These are phyloP conservation scores for Chaetomium strumarium DNA, from an alignment of 2,329 filamentous ascomycete species.

Conservation along the genomic window DNA sequence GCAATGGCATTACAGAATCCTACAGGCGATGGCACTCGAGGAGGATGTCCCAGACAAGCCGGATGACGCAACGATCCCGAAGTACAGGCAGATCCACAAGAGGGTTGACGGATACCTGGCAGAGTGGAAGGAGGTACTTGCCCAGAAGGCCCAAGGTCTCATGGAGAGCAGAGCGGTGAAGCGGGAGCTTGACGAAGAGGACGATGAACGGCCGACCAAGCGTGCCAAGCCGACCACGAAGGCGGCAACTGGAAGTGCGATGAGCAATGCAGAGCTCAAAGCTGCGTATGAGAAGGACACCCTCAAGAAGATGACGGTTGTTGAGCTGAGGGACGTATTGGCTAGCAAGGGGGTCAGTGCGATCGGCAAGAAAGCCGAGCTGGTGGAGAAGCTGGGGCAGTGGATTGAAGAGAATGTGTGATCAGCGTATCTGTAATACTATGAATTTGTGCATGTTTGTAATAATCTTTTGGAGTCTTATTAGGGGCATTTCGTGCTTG, in stretches of 20 bases:
- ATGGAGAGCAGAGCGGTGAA: conserved; percentile 42
- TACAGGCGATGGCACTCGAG: conserved; percentile 85
- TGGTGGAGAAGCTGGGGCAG: conserved; percentile 51
- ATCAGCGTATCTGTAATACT: neutral
- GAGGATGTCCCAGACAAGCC: conserved; percentile 75
- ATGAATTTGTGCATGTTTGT: neutral
- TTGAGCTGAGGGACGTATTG: conserved; percentile 46
- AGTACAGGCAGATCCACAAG: conserved; percentile 83
- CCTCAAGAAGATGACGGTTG: conserved; percentile 50
- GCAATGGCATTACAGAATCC: conserved; percentile 95
- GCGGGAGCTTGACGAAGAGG: conserved; percentile 44
- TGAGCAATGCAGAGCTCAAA: conserved; percentile 44
- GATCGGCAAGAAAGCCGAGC: conserved; percentile 47
- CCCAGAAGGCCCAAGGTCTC: conserved; percentile 43
- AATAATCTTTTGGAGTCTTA: too few species aligned
- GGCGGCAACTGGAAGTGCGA: conserved; percentile 30
- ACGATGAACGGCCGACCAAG: conserved; percentile 38
- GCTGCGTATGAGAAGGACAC: conserved; percentile 39
- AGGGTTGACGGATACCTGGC: conserved; percentile 72
- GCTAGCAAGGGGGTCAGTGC: conserved; percentile 42
- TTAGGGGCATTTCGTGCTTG: too few species aligned
- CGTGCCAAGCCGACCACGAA: conserved; percentile 33
- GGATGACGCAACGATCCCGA: conserved; percentile 75
- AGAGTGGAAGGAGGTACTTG: conserved; percentile 67
- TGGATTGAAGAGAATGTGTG: conserved; percentile 46